Percentiles rank a stretch among this genome's conserved stretches.
Evolutionary conservation across 2,329 filamentous ascomycete species (phyloP).

Genomic region (Paramyrothecium sp.): DNA sequence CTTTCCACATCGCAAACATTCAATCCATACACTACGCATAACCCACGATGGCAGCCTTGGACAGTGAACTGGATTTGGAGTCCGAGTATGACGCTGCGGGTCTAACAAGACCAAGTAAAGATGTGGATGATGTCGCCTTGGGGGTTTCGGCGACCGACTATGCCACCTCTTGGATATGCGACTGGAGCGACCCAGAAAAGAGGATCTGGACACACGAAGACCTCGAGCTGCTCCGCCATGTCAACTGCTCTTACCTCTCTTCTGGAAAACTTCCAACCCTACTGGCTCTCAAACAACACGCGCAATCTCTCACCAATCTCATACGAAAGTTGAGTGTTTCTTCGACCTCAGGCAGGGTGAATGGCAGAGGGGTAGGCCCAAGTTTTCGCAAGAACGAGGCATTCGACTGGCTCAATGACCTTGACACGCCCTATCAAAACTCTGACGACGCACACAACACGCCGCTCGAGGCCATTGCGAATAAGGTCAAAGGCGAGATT

Average conservation of each 20-base stretch:
- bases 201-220: slow-evolving; percentile 17
- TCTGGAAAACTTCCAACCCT: slow-evolving; percentile 53
- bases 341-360: slow-evolving; percentile 12
- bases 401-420: slow-evolving; percentile 56
- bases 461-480: slow-evolving; percentile 44
- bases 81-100: not conserved
- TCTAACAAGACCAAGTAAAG: not conserved
- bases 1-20: no score
- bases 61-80: not conserved
- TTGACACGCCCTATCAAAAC: slow-evolving; percentile 47
- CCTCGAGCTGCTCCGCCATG: slow-evolving; percentile 30
- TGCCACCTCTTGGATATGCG: slow-evolving; percentile 22
- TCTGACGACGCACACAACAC: slow-evolving; percentile 44
- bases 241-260: slow-evolving; percentile 59
- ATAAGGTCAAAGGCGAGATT: slow-evolving; percentile 40
- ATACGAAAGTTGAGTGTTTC: slow-evolving; percentile 47
- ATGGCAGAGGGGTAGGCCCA: slow-evolving; percentile 1
- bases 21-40: no score
- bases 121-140: not conserved
- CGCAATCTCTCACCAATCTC: slow-evolving; percentile 53
- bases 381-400: slow-evolving; percentile 43
- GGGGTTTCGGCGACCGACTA: slow-evolving; percentile 21
- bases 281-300: slow-evolving; percentile 58
- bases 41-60: no score
- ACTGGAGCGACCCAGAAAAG: slow-evolving; percentile 17